These are phyloP conservation scores for Solanum chaucha DNA, from an alignment of 257 asterid genomes.

Conservation along the genomic window DNA sequence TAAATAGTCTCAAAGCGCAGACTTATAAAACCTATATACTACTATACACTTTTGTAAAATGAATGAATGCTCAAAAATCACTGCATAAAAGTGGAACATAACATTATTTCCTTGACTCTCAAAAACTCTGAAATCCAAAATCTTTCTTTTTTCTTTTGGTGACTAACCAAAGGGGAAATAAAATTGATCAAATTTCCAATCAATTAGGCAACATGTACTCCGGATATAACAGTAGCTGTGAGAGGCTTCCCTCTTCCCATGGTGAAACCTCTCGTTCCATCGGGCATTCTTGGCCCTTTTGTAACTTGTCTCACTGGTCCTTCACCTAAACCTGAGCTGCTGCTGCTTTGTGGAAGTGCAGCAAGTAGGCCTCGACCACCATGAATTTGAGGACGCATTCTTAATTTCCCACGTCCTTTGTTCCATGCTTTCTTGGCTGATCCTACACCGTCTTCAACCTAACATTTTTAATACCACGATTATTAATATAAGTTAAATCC, in stretches of 20 bases:
- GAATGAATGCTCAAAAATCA: neutral
- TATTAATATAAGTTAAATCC: neutral
- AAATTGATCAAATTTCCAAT: neutral
- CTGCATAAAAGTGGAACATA: neutral
- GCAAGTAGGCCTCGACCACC: conserved; percentile 54
- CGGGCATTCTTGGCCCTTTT: conserved; percentile 95
- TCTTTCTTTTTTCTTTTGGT: neutral
- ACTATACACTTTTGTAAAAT: neutral
- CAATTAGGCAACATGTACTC: conserved; percentile 5
- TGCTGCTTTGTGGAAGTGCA: conserved; percentile 22
- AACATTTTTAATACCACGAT: neutral
- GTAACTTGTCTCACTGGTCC: conserved; percentile 17
- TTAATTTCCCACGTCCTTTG: conserved; percentile 52
- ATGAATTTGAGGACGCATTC: conserved; percentile 43
- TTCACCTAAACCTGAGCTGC: conserved; percentile 22
- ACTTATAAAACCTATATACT: neutral
- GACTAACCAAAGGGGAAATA: neutral
- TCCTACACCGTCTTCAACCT: conserved; percentile 44
- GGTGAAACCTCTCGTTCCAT: conserved; percentile 88
- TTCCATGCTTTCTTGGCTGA: conserved; percentile 47
- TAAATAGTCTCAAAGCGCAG: neutral
- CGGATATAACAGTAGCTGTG: conserved; percentile 18
- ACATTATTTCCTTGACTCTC: neutral
- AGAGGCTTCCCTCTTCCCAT: conserved; percentile 94
- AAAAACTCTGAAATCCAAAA: neutral